A percentile compares a stretch with the other conserved stretches of the same genome.
phyloP scores from a whole-genome alignment of 495 filamentous ascomycete species.

The Penicillium daleae region DNA sequence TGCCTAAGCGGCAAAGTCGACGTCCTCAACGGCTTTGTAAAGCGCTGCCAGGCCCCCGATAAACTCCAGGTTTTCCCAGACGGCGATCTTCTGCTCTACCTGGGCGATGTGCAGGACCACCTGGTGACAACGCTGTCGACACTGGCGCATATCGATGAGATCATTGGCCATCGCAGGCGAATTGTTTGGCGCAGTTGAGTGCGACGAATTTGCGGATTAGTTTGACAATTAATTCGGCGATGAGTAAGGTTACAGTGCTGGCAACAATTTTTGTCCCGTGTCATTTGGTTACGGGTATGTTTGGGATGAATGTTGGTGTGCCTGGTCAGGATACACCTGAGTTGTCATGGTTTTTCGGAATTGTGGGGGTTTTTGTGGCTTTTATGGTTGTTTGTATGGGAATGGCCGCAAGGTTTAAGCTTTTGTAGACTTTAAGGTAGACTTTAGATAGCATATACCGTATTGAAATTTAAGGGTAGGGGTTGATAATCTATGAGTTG shows the following conservation, averaged over 20 bases:
- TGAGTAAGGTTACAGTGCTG: constrained; percentile 91
- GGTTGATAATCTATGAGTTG: no score
- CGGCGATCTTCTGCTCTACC: constrained; percentile 87
- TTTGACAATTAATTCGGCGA: constrained; percentile 69
- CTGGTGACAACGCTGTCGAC: constrained; percentile 95
- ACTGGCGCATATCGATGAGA: constrained; percentile 90
- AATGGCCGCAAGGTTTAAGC: constrained; percentile 37
- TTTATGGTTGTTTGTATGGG: constrained; percentile 57
- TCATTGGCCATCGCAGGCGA: constrained; percentile 82
- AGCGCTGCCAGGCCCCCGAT: constrained; percentile 81
- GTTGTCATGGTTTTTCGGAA: constrained; percentile 75
- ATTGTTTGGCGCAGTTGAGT: constrained; percentile 89
- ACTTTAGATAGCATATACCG: no score
- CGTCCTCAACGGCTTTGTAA: constrained; percentile 93
- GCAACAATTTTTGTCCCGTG: constrained; percentile 91
- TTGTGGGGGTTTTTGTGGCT: constrained; percentile 63
- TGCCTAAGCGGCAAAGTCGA: constrained; percentile 90
- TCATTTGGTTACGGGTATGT: constrained; percentile 87
- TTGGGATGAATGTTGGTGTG: constrained; percentile 93
- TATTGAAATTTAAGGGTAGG: no score
- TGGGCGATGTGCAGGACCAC: constrained; percentile 95
- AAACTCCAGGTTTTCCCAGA: constrained; percentile 84
- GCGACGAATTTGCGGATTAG: constrained; percentile 81
- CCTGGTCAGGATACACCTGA: constrained; percentile 62
- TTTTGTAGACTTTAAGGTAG: constrained; percentile 17